Evolutionary conservation across 106 monocot genomes (phyloP).

Genomic region (Xerophyta viscosa): DNA sequence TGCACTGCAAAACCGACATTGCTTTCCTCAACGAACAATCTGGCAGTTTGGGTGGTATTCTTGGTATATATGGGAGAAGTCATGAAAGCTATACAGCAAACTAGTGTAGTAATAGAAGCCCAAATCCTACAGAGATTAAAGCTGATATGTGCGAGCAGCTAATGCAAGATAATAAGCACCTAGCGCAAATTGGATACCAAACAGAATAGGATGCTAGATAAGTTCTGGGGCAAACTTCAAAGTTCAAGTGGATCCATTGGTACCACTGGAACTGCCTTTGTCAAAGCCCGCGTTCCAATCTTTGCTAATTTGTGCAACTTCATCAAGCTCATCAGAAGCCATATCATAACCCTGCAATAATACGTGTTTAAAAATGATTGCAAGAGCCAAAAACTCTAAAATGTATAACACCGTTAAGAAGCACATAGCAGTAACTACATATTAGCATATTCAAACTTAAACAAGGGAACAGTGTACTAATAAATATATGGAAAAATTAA

Average conservation of each 20-base stretch:
- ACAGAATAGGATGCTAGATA: not conserved
- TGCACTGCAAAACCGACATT: too few relatives aligned
- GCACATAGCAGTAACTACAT: not conserved
- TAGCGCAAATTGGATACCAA: not conserved
- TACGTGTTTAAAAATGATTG: not conserved
- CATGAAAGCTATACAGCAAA: not conserved
- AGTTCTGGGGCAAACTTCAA: not conserved
- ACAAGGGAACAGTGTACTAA: not conserved
- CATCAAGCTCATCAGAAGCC: not conserved
- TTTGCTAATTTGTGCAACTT: not conserved
- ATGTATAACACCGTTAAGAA: not conserved
- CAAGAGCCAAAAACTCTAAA: not conserved
- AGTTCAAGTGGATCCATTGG: not conserved
- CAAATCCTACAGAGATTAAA: not conserved
- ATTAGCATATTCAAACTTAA: not conserved
- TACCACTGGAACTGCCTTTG: constrained; percentile 3
- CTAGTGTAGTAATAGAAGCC: not conserved
- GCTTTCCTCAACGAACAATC: too few relatives aligned
- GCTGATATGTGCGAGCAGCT: not conserved
- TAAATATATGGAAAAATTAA: not conserved
- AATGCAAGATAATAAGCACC: not conserved
- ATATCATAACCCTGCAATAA: not conserved
- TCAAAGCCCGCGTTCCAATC: not conserved
- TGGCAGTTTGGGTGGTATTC: too few relatives aligned
- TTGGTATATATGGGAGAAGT: too few relatives aligned